Conservation (phyloP, 768 basidiomycete species). For the Kwoniella sp. region DNA sequence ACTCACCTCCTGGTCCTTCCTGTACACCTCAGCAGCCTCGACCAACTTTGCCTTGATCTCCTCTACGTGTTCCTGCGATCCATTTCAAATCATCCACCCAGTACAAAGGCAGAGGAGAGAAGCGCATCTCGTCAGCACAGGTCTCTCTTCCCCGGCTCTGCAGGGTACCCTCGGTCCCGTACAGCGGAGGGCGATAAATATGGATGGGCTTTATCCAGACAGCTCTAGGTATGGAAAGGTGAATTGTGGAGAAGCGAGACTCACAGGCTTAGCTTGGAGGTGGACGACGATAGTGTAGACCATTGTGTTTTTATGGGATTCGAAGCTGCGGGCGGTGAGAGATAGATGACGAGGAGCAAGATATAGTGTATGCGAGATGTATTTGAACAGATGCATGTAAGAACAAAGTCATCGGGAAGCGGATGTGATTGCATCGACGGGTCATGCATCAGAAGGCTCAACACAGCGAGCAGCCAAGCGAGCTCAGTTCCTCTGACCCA, state of each 20-base stretch:
- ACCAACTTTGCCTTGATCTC: constrained; percentile 54
- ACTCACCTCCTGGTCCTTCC: constrained; percentile 54
- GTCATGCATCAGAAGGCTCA: no score
- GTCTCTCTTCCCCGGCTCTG: no score
- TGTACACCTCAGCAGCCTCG: constrained; percentile 55
- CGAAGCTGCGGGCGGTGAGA: no score
- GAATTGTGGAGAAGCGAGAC: constrained; percentile 15
- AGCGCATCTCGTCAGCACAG: neutral
- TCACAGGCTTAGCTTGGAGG: constrained; percentile 50
- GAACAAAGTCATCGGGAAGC: neutral
- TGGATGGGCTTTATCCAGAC: neutral
- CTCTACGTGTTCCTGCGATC: constrained; percentile 47
- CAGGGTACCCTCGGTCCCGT: no score
- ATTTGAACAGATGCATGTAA: no score
- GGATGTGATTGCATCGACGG: neutral
- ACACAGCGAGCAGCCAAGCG: no score
- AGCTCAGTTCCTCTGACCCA: no score
- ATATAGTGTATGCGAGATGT: no score
- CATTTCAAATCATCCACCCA: neutral
- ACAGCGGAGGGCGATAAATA: no score
- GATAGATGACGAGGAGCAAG: no score
- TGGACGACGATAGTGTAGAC: constrained; percentile 57
- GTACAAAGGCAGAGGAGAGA: neutral
- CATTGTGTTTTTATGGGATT: constrained; percentile 34
- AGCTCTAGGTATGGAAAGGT: neutral